phyloP scores from a whole-genome alignment of 805 yeast genomes.

The Kodamaea jinghongensis region DNA sequence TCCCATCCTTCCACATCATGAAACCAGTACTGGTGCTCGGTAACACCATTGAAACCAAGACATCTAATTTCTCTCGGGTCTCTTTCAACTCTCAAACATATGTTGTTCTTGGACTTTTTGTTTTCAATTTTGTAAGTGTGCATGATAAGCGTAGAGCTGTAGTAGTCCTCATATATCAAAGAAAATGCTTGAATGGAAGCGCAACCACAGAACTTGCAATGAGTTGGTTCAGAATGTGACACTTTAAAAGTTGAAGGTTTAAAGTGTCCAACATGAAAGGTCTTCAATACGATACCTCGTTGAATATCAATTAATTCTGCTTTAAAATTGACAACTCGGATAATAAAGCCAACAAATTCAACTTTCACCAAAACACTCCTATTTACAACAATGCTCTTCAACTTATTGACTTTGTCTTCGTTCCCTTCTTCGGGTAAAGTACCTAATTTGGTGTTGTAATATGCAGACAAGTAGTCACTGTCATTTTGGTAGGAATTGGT shows the following conservation, averaged over 20 bases:
- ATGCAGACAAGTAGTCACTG: slow-evolving; percentile 15
- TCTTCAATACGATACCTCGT: slow-evolving; percentile 67
- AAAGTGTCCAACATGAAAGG: slow-evolving; percentile 60
- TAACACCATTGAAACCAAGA: slow-evolving; percentile 73
- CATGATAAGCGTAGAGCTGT: slow-evolving; percentile 55
- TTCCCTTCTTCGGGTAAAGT: slow-evolving; percentile 11
- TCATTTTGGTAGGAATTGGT: slow-evolving; percentile 12
- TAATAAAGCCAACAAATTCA: slow-evolving; percentile 72
- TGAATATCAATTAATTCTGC: slow-evolving; percentile 77
- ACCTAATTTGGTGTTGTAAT: neutral
- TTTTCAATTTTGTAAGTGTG: slow-evolving; percentile 68
- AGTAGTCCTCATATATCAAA: slow-evolving; percentile 64
- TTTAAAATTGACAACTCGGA: slow-evolving; percentile 51
- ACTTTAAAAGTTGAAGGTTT: slow-evolving; percentile 61
- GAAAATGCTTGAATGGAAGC: slow-evolving; percentile 74
- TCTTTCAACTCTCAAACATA: slow-evolving; percentile 87
- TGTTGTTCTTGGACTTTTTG: slow-evolving; percentile 72
- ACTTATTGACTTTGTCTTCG: slow-evolving; percentile 10
- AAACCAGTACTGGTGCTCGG: slow-evolving; percentile 68
- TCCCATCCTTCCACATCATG: slow-evolving; percentile 75
- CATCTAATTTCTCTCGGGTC: slow-evolving; percentile 91
- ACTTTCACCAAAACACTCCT: slow-evolving; percentile 49
- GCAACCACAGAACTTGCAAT: slow-evolving; percentile 89
- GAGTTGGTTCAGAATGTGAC: slow-evolving; percentile 81
- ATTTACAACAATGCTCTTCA: slow-evolving; percentile 21